These are phyloP conservation scores for Trichosporon faecale DNA, from an alignment of 1,284 basidiomycete species.

Conservation along the genomic window DNA sequence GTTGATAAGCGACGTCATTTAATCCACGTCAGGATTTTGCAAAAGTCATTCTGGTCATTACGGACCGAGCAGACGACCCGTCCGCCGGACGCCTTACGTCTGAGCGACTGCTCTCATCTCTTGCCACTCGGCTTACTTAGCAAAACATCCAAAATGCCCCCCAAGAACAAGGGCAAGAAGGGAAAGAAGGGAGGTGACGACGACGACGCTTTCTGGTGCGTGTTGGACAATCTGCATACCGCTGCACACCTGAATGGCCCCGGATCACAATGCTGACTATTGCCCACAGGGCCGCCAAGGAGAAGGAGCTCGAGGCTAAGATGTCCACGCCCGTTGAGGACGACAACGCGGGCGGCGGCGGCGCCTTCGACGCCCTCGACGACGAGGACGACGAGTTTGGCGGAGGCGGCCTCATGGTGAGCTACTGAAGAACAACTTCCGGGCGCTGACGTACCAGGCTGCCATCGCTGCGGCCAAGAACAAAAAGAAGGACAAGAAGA, in stretches of 20 bases:
- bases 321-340: conserved; percentile 55
- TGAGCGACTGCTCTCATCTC: conserved; percentile 9
- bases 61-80: conserved; percentile 1
- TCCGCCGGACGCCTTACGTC: background rate
- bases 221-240: conserved; percentile 7
- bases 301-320: conserved; percentile 47
- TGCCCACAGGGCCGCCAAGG: conserved; percentile 45
- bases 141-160: conserved; percentile 61
- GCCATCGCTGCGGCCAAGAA: conserved; percentile 30
- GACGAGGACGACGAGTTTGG: conserved; percentile 63
- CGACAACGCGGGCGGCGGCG: conserved; percentile 49
- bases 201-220: conserved; percentile 78
- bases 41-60: conserved; percentile 8
- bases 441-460: conserved; percentile 15
- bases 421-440: conserved; percentile 38
- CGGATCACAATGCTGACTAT: conserved; percentile 14
- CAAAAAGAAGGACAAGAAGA: conserved; percentile 46
- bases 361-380: conserved; percentile 43
- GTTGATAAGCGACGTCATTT: background rate
- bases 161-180: conserved; percentile 85
- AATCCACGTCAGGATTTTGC: conserved; percentile 8
- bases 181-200: conserved; percentile 65
- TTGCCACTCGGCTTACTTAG: conserved; percentile 16
- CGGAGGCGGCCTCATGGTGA: conserved; percentile 79
- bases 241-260: conserved; percentile 20